A percentile compares a stretch with the other conserved stretches of the same genome.
These are phyloP conservation scores for Boletus semigastroideus DNA, from an alignment of 1,284 basidiomycete genomes.

Conservation along the genomic window DNA sequence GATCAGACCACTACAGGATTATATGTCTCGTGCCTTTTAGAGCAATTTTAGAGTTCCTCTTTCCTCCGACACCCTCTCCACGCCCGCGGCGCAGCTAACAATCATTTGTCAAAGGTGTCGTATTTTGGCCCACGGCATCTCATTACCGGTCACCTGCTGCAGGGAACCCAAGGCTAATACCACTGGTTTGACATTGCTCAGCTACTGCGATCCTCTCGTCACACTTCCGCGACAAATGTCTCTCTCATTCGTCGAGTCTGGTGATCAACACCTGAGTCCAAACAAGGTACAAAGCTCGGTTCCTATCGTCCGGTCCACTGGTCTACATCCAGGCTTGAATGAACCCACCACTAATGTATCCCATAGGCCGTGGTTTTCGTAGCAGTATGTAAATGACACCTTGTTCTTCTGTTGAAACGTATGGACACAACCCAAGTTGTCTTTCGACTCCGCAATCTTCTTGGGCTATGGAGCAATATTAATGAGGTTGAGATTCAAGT, in stretches of 20 bases:
- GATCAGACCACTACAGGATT: neutral
- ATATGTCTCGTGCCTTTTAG: neutral
- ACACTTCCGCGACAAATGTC: neutral
- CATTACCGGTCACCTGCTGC: neutral
- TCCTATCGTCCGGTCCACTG: neutral
- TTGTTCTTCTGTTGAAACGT: neutral
- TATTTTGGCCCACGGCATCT: neutral
- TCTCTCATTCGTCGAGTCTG: neutral
- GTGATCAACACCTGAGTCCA: neutral
- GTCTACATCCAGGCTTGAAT: neutral
- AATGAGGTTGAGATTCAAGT: neutral
- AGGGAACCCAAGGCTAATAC: too few species aligned
- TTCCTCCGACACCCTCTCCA: neutral
- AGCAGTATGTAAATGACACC: neutral
- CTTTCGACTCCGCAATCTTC: neutral
- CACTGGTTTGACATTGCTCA: neutral
- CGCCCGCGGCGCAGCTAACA: neutral
- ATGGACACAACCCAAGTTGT: neutral
- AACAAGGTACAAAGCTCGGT: neutral
- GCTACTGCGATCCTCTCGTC: neutral
- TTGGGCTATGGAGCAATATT: too few species aligned
- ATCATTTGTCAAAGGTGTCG: neutral
- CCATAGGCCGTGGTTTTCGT: neutral
- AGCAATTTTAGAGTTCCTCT: too few species aligned
- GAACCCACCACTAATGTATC: neutral